Percentiles rank a stretch among this genome's conserved stretches.
These are phyloP conservation scores for Fusarium proliferatum DNA, from an alignment of 2,329 filamentous ascomycete species.

Conservation along the genomic window DNA sequence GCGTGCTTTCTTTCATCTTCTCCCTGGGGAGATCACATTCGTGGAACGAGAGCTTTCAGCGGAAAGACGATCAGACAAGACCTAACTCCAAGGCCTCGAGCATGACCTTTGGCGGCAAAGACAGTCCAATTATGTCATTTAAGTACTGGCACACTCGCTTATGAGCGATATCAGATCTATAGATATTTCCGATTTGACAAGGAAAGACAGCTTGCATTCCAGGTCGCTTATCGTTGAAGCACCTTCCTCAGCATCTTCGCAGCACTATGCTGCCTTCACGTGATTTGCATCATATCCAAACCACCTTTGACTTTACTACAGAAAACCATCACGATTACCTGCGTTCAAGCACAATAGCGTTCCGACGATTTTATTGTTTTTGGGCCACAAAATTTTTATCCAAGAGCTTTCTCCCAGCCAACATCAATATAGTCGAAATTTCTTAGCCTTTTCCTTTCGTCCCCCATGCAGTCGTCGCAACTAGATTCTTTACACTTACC, in stretches of 20 bases:
- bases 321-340: slow-evolving; percentile 4
- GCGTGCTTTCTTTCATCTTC: background rate
- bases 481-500: slow-evolving; percentile 24
- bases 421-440: background rate
- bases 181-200: background rate
- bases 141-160: background rate
- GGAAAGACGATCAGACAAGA: background rate
- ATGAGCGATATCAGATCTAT: background rate
- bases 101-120: background rate
- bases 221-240: background rate
- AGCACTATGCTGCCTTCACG: slow-evolving; percentile 15
- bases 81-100: background rate
- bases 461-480: slow-evolving; percentile 24
- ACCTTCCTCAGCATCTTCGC: slow-evolving; percentile 3
- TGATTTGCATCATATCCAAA: slow-evolving; percentile 25
- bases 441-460: background rate
- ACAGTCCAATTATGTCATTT: background rate
- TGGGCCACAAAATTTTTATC: background rate
- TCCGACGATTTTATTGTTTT: background rate
- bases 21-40: background rate
- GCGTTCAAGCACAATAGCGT: slow-evolving; percentile 19
- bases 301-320: background rate
- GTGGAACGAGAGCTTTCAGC: background rate
- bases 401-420: background rate
- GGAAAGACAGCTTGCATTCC: background rate